Evolutionary conservation across 495 filamentous ascomycete genomes (phyloP), one percentile per base, ranked within the genome.

Genomic region (Friedmanniomyces simplex): DNA sequence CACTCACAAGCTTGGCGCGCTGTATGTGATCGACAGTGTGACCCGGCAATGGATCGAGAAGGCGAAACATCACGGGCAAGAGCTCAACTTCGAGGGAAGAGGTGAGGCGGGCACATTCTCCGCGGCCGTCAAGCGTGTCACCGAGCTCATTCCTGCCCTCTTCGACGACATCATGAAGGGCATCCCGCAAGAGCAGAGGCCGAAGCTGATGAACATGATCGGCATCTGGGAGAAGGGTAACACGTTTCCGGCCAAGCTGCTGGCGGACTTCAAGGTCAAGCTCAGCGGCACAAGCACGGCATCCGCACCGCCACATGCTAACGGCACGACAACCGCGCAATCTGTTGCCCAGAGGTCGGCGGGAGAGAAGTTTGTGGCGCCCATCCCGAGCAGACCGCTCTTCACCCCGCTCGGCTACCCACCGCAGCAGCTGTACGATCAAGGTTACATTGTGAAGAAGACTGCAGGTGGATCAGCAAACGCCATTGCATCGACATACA

Each of bases 11-110:
- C 78, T 98, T 76, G 93, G 93, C 72, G 90, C 96, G 68, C 84
- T 98, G 76, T 98, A 98, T 84, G 90, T 97, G 76, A 88, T 98
- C 94, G 94, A 98, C 80, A 95, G 91, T 79, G 90, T 98, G 84
- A 90, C 89, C 71, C 87, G 93, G 73, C 89, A 91, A 74, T 98
- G 94, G 90, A 82, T 95, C 81, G 91, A 98, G 71, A 85, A 87
- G 71, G 94, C 93, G 61, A 90, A 88, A 72, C 82, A 82, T 63
- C 79, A 84, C 59, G 88, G 88, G 59, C 89, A 97, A 71, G 76
- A 83, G 55, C 77, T 89, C 26, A 54, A 65, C 67, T 50, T 59
- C 20, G 59, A 60, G 41, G 87, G 84, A 68, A 80, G 77, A 64
- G 76, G 80, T 66, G 79, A 81, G 58, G 88, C 95, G 74, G 93